Evolutionary conservation across 1,139 yeast genomes (phyloP), one percentile per base, ranked within the genome.

Genomic region (Zygoascus hellenicus): DNA sequence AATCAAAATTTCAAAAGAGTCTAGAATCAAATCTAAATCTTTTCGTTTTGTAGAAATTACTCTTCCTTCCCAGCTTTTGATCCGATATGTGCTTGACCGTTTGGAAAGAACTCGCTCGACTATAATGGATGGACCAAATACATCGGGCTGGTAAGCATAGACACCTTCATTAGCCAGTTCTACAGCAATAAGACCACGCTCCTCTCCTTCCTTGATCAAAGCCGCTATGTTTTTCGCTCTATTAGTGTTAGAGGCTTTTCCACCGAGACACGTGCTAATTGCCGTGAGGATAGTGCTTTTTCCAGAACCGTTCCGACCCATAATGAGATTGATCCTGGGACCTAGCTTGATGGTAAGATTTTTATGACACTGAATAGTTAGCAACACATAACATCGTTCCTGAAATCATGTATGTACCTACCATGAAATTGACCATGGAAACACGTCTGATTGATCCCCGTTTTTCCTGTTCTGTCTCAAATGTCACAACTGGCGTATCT

Each of bases 231-330:
- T 77, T 9, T 78, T 71, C 4, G 95, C 97, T 63, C 98, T 76
- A 58, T 84, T 84, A 0, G 98, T 92, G 48, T 81, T 89, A n/a
- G 82, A 74, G 0, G 97, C 97, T 58, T 83, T 85, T 1, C 96
- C 96, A n/a, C 98, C 98, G 9, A 92, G 69, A 5, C 96, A 95
- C 10, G 89, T 83, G 2, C 94, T 81, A 5, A 94, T 80, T 1
- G 96, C 97, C 0, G 97, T 90, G 52, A 94, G 69, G 29, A 94
- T 76, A 1, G 98, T 96, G 64, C 94, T 82, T 61, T 94, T 94
- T 30, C 99, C 99, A 31, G 95, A 83, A 2, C 99, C 99, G 60
- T 94, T 94, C 54, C 86, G 77, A 10, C 99, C 99, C 33, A 89
- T 86, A 49, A 94, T 87, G 60, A 94, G 88, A 64, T 92, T 94